A percentile compares a stretch with the other conserved stretches of the same genome.
phyloP scores from a whole-genome alignment of 148 eudicot species.

The Rhododendron williamsianum region DNA sequence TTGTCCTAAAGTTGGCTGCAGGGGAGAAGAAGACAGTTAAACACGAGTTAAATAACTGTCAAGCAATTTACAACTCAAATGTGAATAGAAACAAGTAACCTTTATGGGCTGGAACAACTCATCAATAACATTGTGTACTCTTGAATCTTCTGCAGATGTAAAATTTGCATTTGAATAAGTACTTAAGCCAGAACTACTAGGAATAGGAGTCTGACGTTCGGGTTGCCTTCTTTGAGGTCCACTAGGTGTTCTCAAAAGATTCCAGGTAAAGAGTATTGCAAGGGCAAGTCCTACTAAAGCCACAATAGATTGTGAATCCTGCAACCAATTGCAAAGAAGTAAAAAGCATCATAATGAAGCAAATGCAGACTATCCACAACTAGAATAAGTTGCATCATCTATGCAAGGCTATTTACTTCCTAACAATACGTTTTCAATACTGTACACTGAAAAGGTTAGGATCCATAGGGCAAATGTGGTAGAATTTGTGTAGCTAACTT shows the following conservation, averaged over 20 bases:
- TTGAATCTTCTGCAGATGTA: conserved; percentile 51
- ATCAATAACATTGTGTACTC: conserved; percentile 73
- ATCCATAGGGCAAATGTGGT: neutral
- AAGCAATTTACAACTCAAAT: neutral
- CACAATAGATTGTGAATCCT: conserved; percentile 80
- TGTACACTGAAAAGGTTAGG: neutral
- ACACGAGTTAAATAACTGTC: conserved; percentile 1
- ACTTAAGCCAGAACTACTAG: conserved; percentile 53
- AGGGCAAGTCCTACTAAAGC: conserved; percentile 87
- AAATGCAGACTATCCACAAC: conserved; percentile 1
- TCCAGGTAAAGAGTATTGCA: conserved; percentile 81
- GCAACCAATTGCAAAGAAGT: conserved; percentile 14
- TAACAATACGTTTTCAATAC: neutral
- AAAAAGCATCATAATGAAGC: neutral
- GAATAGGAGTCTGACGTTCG: conserved; percentile 50
- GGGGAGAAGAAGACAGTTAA: neutral
- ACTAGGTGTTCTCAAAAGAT: conserved; percentile 60
- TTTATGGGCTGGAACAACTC: conserved; percentile 90
- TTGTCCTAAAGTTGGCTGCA: conserved; percentile 89
- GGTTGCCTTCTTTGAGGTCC: conserved; percentile 70
- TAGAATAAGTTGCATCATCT: neutral
- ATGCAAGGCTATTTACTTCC: neutral
- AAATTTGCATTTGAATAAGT: conserved; percentile 33
- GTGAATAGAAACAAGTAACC: conserved; percentile 28
- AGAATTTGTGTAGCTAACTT: neutral